Base-by-base conservation (phyloP, 768 basidiomycete genomes). In the Kwoniella botswanensis region DNA sequence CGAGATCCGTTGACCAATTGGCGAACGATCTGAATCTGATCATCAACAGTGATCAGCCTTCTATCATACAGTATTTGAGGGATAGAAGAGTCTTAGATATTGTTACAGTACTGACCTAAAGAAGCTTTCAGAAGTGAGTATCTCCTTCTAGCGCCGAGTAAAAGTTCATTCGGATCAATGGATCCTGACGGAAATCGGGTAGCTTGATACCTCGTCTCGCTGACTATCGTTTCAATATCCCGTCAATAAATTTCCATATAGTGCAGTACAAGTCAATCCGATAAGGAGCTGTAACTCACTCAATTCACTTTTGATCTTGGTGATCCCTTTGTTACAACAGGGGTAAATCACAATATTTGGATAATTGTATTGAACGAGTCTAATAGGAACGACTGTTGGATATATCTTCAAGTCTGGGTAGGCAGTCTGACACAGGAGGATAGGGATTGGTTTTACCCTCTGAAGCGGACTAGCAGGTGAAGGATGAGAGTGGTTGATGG, bases 311-410 rank as follows among this genome's bases (percentile, higher is more conserved):
- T 58, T 58, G 57, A 58, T 58, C 29, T 58, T 58, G 9, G 15
- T 21, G 4, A 58, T 35, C 22, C 57, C 26, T 35, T 58, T 58
- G 26, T 58, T 35, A 35, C 26, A 42, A 24, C 57, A 58, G 29
- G 66, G 66, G 55, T 67, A 67, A 13, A 67, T 58, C 15, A 67
- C 26, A 15, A 58, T n/a, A 41, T 35, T 54, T 1, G 63, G 63
- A 65, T 65, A 65, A 10, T 24, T 41, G 6, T 52, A 22, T 2
- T 29, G 12, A 18, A 50, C 46, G 4, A 56, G 21, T 2, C 9
- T 21, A 11, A 56, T 50, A 4, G 46, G 13, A 50, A 50, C 5
- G 46, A 50, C 46, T 50, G 41, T 43, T 5, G 59, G 59, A n/a
- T 60, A 60, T 35, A 60, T 44, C 35, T 42, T 21, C 18, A 60